These are phyloP conservation scores for Backusella liffmaniae DNA, from an alignment of 192 early-diverging fungal species.

Conservation along the genomic window DNA sequence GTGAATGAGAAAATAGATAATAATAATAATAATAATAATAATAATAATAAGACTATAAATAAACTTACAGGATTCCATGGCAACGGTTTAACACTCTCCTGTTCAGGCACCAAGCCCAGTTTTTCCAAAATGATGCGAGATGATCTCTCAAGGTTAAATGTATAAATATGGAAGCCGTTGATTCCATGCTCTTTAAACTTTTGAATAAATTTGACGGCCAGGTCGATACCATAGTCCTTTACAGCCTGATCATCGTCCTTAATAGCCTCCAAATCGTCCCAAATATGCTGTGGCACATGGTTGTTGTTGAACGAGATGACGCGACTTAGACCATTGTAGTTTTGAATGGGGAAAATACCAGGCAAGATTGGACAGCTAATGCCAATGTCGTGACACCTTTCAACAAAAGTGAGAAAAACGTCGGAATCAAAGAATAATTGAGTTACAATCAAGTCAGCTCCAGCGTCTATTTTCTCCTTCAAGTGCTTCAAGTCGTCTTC, in stretches of 20 bases:
- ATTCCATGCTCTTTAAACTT: constrained; percentile 53
- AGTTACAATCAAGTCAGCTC: constrained; percentile 94
- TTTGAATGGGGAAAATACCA: constrained; percentile 95
- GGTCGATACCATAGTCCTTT: constrained; percentile 86
- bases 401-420: constrained; percentile 77
- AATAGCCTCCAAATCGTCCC: constrained; percentile 81
- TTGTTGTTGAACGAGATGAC: constrained; percentile 87
- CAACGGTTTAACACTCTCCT: constrained; percentile 65
- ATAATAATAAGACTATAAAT: neutral
- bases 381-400: constrained; percentile 70
- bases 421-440: constrained; percentile 92
- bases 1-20: neutral
- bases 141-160: constrained; percentile 87
- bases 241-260: constrained; percentile 96
- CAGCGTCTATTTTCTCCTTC: constrained; percentile 86
- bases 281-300: constrained; percentile 73
- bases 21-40: too few relatives aligned
- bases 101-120: constrained; percentile 64
- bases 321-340: constrained; percentile 84
- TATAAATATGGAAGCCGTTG: constrained; percentile 89
- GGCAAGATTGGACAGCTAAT: constrained; percentile 81
- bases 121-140: constrained; percentile 82
- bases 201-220: constrained; percentile 77
- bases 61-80: constrained; percentile 78
- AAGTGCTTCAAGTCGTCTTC: constrained; percentile 77